These are phyloP conservation scores for Solidago caesia DNA, from an alignment of 129 eudicot genomes.

Conservation along the genomic window DNA sequence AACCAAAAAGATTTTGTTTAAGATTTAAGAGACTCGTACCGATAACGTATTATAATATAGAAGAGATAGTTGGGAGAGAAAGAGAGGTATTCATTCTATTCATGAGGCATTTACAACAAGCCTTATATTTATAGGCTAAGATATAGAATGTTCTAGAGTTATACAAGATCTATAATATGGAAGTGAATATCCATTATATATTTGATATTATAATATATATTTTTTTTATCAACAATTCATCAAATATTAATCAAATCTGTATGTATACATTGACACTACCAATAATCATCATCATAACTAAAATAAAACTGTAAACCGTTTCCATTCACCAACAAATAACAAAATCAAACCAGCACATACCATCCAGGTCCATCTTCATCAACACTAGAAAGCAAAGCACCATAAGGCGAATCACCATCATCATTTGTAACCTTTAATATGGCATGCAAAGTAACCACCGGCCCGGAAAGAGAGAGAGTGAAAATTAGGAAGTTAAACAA, in stretches of 20 bases:
- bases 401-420: constrained; percentile 51
- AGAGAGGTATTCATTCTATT: too few relatives aligned
- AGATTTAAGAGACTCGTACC: too few relatives aligned
- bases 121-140: too few relatives aligned
- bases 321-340: neutral
- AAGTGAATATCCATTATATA: too few relatives aligned
- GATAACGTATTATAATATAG: too few relatives aligned
- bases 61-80: too few relatives aligned
- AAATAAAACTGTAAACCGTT: neutral
- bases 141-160: too few relatives aligned
- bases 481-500: too few relatives aligned
- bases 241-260: neutral
- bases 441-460: constrained; percentile 48
- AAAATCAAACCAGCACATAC: constrained; percentile 47
- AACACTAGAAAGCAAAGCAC: constrained; percentile 58
- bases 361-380: constrained; percentile 54
- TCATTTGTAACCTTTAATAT: constrained; percentile 47
- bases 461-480: constrained; percentile 21
- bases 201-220: too few relatives aligned
- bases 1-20: too few relatives aligned
- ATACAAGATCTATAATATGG: too few relatives aligned
- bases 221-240: neutral
- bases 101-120: too few relatives aligned
- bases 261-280: neutral
- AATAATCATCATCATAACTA: constrained; percentile 16